Percentiles rank a stretch among this genome's conserved stretches.
These are phyloP conservation scores for Cicer bijugum DNA, from an alignment of 306 rosid species.

Conservation along the genomic window DNA sequence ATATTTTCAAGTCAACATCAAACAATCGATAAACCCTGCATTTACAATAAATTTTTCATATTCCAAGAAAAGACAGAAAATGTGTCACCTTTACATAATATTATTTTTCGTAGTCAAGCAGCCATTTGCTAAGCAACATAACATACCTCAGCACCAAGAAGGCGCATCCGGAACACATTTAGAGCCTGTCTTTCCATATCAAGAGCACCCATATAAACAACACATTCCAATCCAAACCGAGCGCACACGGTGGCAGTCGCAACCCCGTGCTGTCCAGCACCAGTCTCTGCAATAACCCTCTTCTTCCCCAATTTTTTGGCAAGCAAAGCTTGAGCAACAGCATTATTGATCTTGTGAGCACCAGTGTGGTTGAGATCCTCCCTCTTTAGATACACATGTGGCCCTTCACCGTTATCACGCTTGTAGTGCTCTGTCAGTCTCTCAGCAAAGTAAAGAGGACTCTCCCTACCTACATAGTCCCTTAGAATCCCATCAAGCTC, in stretches of 20 bases:
- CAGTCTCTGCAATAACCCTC: constrained; percentile 90
- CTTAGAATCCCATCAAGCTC: constrained; percentile 69
- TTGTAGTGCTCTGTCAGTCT: constrained; percentile 76
- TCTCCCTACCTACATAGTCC: constrained; percentile 96
- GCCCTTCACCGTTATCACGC: constrained; percentile 78
- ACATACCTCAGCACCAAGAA: constrained; percentile 93
- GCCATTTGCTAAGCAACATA: constrained; percentile 41
- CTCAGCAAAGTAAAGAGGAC: constrained; percentile 93
- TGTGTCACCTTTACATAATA: not conserved
- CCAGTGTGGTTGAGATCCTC: constrained; percentile 98
- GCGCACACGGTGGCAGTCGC: constrained; percentile 96
- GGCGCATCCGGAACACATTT: constrained; percentile 87
- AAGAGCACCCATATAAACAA: constrained; percentile 92
- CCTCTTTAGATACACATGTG: constrained; percentile 78
- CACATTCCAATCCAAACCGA: constrained; percentile 76
- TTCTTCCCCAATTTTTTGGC: constrained; percentile 81
- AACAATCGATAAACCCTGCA: not conserved
- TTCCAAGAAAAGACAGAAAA: not conserved
- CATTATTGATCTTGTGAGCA: constrained; percentile 93
- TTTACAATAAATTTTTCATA: not conserved
- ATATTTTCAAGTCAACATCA: not conserved
- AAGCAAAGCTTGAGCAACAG: constrained; percentile 87
- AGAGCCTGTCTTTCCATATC: constrained; percentile 96
- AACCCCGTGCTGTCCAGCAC: constrained; percentile 98
- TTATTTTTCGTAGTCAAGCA: not conserved